These are phyloP conservation scores for Fistulina hepatica DNA, from an alignment of 1,284 basidiomycete genomes.

Conservation along the genomic window DNA sequence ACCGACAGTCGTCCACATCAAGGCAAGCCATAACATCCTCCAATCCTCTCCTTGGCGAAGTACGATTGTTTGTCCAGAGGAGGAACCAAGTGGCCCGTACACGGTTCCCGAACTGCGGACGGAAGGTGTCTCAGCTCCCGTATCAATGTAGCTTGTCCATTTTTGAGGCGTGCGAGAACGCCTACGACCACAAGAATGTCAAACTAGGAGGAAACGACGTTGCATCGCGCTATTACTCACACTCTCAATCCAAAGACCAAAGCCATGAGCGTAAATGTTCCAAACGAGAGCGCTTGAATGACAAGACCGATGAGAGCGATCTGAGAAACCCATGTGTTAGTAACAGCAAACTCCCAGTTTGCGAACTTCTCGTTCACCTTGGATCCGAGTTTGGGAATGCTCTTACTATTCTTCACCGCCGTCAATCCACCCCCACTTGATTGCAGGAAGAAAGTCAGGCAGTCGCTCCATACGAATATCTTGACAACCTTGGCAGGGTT, in stretches of 20 bases:
- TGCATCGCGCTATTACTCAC: constrained; percentile 1
- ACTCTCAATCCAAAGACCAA: constrained; percentile 4
- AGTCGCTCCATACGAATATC: constrained; percentile 10
- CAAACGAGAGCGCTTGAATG: constrained; percentile 7
- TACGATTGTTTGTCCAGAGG: constrained; percentile 8
- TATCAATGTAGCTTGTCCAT: constrained; percentile 3
- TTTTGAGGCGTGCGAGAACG: constrained; percentile 5
- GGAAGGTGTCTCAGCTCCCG: too few relatives aligned
- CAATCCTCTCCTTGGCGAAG: constrained; percentile 15
- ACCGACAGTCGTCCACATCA: constrained; percentile 12
- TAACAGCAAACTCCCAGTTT: too few relatives aligned
- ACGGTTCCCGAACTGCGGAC: too few relatives aligned
- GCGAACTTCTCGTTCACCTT: constrained; percentile 1
- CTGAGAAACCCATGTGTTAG: background rate
- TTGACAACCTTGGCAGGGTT: constrained; percentile 8
- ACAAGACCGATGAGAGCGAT: constrained; percentile 3
- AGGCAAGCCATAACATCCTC: constrained; percentile 12
- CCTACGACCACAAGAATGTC: constrained; percentile 1
- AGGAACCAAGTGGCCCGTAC: constrained; percentile 2
- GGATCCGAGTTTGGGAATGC: constrained; percentile 3
- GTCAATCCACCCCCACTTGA: constrained; percentile 2
- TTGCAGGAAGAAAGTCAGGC: constrained; percentile 6
- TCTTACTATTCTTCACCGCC: background rate
- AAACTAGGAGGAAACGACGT: too few relatives aligned
- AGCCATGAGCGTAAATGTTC: constrained; percentile 5